Evolutionary conservation across 306 rosid species (phyloP).

Genomic region (Datisca glomerata): DNA sequence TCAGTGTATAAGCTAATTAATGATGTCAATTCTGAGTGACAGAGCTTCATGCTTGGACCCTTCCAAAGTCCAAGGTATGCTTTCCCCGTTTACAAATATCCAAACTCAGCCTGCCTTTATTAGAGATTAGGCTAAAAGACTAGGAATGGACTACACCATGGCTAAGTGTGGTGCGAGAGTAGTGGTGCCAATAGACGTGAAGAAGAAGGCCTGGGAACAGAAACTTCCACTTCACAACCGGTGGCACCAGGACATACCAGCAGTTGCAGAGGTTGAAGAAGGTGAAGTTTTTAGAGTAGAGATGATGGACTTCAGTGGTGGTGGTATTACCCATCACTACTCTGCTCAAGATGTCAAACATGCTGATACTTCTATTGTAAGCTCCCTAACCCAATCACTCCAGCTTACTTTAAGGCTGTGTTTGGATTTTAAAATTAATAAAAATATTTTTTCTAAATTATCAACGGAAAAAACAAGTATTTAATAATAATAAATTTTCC

Average conservation of each 20-base stretch:
- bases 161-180: conserved; percentile 17
- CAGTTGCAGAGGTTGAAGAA: conserved; percentile 26
- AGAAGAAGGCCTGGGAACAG: conserved; percentile 62
- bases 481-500: too few relatives aligned
- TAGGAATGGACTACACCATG: too few relatives aligned
- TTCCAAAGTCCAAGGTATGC: too few relatives aligned
- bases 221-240: conserved; percentile 73
- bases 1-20: too few relatives aligned
- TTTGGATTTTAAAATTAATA: too few relatives aligned
- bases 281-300: conserved; percentile 53
- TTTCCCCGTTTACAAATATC: too few relatives aligned
- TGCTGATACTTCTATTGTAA: conserved; percentile 50
- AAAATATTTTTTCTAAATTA: too few relatives aligned
- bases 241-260: conserved; percentile 69
- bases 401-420: background rate
- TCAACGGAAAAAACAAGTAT: too few relatives aligned
- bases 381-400: conserved; percentile 9
- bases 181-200: conserved; percentile 54
- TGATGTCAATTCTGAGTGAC: too few relatives aligned
- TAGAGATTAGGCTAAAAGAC: too few relatives aligned
- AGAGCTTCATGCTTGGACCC: too few relatives aligned
- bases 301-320: conserved; percentile 74
- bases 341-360: conserved; percentile 56
- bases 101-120: too few relatives aligned
- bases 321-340: conserved; percentile 43